Evolutionary conservation across 2,329 filamentous ascomycete species (phyloP).

Genomic region (Remersonia thermophila): DNA sequence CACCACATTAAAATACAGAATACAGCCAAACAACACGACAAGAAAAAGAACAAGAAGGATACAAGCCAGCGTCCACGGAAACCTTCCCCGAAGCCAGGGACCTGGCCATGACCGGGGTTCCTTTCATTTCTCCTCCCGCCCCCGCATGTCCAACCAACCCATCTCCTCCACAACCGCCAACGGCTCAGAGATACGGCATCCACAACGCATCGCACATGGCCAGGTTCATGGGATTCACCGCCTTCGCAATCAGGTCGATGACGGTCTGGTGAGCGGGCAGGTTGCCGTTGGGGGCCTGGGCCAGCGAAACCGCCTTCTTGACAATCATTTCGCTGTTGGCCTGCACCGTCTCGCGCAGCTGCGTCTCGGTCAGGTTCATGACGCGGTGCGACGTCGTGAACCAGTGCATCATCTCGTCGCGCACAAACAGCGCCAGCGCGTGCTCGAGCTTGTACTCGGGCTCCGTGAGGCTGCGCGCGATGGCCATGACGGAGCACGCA

Average conservation of each 20-base stretch:
- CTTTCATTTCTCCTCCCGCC: not conserved
- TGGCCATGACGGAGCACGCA: conserved; percentile 89
- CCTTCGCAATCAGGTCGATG: conserved; percentile 84
- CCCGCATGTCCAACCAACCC: not conserved
- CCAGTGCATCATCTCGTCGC: conserved; percentile 98
- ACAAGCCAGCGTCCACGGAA: too few relatives aligned
- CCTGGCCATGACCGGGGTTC: too few relatives aligned
- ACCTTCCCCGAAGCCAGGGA: too few relatives aligned
- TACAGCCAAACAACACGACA: not conserved
- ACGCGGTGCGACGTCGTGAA: conserved; percentile 66
- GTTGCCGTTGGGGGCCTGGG: conserved; percentile 64
- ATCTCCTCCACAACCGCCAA: not conserved
- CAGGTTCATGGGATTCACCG: conserved; percentile 83
- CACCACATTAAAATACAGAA: not conserved
- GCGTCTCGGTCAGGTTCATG: conserved; percentile 44
- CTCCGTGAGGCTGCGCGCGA: conserved; percentile 85
- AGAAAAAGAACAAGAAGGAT: not conserved
- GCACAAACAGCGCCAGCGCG: conserved; percentile 84
- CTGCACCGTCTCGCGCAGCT: conserved; percentile 52
- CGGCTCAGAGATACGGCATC: conserved; percentile 79
- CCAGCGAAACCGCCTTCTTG: conserved; percentile 76
- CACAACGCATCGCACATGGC: conserved; percentile 83
- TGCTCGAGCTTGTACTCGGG: conserved; percentile 86
- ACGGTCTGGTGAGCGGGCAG: conserved; percentile 94
- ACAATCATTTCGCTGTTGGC: conserved; percentile 82